These are phyloP conservation scores for Uncinocarpus reesii DNA, from an alignment of 2,329 filamentous ascomycete species.

Conservation along the genomic window DNA sequence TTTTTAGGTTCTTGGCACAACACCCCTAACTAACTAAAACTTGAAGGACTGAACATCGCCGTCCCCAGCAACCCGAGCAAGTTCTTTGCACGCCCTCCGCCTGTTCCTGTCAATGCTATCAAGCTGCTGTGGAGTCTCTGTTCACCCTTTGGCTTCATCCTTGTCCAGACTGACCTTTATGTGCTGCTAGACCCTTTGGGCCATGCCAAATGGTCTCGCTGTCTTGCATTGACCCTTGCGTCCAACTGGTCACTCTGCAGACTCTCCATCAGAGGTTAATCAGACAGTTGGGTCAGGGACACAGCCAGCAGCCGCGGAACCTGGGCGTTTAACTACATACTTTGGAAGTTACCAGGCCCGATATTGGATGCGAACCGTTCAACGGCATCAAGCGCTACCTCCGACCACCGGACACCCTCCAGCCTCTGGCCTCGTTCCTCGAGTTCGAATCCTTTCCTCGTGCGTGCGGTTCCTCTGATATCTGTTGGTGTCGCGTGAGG, in stretches of 20 bases:
- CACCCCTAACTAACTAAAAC: slow-evolving; percentile 3
- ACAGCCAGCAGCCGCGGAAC: slow-evolving; percentile 10
- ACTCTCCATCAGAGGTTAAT: slow-evolving; percentile 2
- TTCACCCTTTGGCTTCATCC: background rate
- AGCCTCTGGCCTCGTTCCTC: background rate
- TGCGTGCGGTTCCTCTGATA: background rate
- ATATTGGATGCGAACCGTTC: background rate
- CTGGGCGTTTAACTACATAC: background rate
- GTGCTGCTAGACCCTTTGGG: slow-evolving; percentile 3
- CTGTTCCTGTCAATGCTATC: background rate
- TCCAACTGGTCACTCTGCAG: slow-evolving; percentile 1
- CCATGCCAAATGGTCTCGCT: slow-evolving; percentile 9
- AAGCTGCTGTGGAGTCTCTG: background rate
- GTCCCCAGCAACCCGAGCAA: background rate
- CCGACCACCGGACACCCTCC: background rate
- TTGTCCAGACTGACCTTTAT: background rate
- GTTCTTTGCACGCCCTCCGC: background rate
- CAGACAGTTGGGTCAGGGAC: slow-evolving; percentile 9
- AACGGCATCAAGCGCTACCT: background rate
- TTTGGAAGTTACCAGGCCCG: background rate
- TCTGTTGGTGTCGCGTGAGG: background rate
- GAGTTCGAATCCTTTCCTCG: background rate
- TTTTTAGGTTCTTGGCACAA: slow-evolving; percentile 6
- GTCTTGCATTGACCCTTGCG: slow-evolving; percentile 8
- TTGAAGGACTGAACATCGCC: background rate